phyloP scores from a whole-genome alignment of 2,329 filamentous ascomycete species.

The Fusarium sp. region DNA sequence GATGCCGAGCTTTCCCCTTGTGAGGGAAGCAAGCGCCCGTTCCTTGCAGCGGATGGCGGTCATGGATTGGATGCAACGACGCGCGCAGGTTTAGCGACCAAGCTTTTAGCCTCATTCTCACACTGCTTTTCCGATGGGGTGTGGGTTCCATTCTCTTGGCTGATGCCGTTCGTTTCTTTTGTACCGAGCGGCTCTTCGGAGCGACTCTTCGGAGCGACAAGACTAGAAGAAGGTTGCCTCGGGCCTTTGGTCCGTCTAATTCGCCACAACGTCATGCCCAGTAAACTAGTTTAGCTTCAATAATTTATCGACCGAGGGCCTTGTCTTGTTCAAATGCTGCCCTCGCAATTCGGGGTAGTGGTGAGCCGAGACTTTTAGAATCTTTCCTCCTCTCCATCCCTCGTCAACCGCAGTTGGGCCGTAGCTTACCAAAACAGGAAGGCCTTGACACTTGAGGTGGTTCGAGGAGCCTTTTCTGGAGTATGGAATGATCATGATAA shows the following conservation, averaged over 20 bases:
- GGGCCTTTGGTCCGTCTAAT: slow-evolving; percentile 28
- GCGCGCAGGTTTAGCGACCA: neutral
- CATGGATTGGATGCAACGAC: neutral
- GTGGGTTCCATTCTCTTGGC: slow-evolving; percentile 12
- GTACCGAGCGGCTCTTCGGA: slow-evolving; percentile 24
- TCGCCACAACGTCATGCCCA: slow-evolving; percentile 1
- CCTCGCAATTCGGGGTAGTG: neutral
- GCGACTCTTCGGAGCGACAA: slow-evolving; percentile 19
- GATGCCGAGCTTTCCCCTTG: slow-evolving; percentile 36
- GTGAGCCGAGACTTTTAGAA: neutral
- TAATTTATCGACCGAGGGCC: neutral
- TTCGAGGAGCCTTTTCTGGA: neutral
- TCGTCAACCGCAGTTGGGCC: neutral
- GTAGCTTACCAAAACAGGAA: neutral
- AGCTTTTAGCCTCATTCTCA: neutral
- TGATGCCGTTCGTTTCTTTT: no score
- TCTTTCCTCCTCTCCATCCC: neutral
- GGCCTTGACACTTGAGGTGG: neutral
- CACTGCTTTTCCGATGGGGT: neutral
- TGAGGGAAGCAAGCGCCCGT: neutral
- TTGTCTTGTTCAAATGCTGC: neutral
- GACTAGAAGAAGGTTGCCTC: slow-evolving; percentile 23
- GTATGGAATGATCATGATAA: neutral
- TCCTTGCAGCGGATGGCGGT: slow-evolving; percentile 8
- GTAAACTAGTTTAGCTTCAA: neutral